Evolutionary conservation across 495 filamentous ascomycete species (phyloP).

Genomic region (Penicillium paxilli): DNA sequence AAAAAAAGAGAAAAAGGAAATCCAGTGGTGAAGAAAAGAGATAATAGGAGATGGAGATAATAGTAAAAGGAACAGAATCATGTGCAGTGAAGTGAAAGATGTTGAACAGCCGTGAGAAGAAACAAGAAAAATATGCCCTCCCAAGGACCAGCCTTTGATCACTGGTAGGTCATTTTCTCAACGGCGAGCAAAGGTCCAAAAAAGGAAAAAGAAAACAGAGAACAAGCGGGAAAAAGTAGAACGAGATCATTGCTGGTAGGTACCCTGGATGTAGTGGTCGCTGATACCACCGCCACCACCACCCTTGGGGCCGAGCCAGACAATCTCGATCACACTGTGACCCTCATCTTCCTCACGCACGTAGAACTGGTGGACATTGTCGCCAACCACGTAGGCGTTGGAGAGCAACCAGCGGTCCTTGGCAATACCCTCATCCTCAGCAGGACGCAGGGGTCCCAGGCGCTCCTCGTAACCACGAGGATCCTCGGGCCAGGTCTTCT

Average conservation of each 20-base stretch:
- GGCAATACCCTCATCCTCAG: conserved; percentile 41
- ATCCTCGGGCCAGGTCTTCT: conserved; percentile 62
- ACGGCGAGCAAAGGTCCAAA: background rate
- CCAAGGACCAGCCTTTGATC: conserved; percentile 29
- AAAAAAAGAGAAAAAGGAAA: conserved; percentile 16
- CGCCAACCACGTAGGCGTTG: conserved; percentile 43
- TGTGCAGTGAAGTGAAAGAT: conserved; percentile 40
- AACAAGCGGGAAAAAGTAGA: background rate
- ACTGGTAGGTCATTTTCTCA: conserved; percentile 7
- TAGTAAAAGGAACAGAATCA: conserved; percentile 28
- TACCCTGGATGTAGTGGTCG: conserved; percentile 29
- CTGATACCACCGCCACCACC: conserved; percentile 42
- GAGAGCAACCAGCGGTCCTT: conserved; percentile 49
- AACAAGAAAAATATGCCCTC: conserved; percentile 5
- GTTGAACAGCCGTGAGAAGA: conserved; percentile 4
- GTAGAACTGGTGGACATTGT: conserved; percentile 51
- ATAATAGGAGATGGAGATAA: conserved; percentile 12
- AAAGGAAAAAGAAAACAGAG: background rate
- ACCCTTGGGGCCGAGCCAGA: conserved; percentile 50
- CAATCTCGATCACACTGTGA: conserved; percentile 50
- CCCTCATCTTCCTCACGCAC: conserved; percentile 46
- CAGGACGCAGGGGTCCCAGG: conserved; percentile 52
- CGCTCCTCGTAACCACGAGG: conserved; percentile 50
- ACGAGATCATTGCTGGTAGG: conserved; percentile 27
- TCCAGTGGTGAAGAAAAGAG: conserved; percentile 9